Evolutionary conservation across 1,284 basidiomycete genomes (phyloP).

Genomic region (Puccinia hordei): DNA sequence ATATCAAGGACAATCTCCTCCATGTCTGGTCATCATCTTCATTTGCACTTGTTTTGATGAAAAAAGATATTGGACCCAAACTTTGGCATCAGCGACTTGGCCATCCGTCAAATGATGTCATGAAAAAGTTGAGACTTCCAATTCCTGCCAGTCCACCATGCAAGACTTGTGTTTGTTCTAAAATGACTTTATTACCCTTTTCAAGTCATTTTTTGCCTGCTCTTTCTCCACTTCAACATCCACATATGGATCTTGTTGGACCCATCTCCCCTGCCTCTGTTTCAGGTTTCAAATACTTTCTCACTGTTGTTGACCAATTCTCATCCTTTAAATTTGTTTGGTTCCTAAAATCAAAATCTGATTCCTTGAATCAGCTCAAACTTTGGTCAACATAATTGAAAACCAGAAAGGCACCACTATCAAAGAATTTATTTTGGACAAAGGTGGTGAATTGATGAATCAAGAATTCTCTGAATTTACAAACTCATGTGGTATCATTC

Average conservation of each 20-base stretch:
- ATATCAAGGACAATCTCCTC: background rate
- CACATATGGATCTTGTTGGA: too few relatives aligned
- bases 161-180: background rate
- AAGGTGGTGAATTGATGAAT: too few relatives aligned
- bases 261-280: too few relatives aligned
- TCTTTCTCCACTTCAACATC: background rate
- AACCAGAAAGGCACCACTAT: too few relatives aligned
- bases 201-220: background rate
- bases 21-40: too few relatives aligned
- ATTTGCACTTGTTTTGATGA: background rate
- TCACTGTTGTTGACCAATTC: too few relatives aligned
- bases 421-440: too few relatives aligned
- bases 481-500: too few relatives aligned
- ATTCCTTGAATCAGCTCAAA: background rate
- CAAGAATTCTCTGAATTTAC: too few relatives aligned
- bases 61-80: background rate
- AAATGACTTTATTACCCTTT: constrained; percentile 11
- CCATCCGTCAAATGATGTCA: background rate
- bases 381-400: background rate
- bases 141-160: background rate
- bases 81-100: background rate
- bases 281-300: too few relatives aligned
- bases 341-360: background rate
- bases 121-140: background rate
- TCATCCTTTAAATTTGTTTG: background rate